Evolutionary conservation across 768 basidiomycete species (phyloP), one percentile per base, ranked within the genome.

Genomic region (Tricholoma sp.): DNA sequence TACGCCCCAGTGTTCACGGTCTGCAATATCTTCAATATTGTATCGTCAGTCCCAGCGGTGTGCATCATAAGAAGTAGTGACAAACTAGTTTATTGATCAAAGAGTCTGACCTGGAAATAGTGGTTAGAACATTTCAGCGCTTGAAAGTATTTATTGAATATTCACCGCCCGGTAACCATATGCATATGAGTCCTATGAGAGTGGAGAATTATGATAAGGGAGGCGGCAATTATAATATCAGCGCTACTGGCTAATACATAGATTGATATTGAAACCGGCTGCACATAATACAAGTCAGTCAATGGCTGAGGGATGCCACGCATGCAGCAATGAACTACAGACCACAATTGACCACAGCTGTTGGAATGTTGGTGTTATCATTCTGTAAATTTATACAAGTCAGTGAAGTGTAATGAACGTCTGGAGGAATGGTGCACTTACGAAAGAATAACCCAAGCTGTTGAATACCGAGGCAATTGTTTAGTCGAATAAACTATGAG

Each of bases 251-350:
- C 75, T 2, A 79, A 65, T 0, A 72, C 80, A 59, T 84, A 84
- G 61, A 84, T 76, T 2, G 80, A 67, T 47, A 78, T 78, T 0
- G 81, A 77, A 36, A 83, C 65, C 5, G 73, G 72, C 77, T 80
- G 31, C 11, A 31, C 7, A 15, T 24, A 33, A 42, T 24, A 1
- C 24, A 11, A 1, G 5, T 28, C 15, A 6, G 28, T 47, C 9
- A 47, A 6, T 2, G 13, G 2, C 24, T 24, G 24, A 24, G 1
- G 10, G 13, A 12, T 12, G 12, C 42, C 24, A 24, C 24, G 5
- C 7, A 49, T 15, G 15, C 52, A 52, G 24, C 2, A 37, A 20
- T 41, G 24, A 24, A 4, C 24, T n/a, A 61, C 71, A 28, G 45
- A 77, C 78, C 53, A 69, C 70, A 20, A 78, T 74, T 0, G 50